Evolutionary conservation across 2,329 filamentous ascomycete species (phyloP).

Genomic region (Colletotrichum chlorophyti): DNA sequence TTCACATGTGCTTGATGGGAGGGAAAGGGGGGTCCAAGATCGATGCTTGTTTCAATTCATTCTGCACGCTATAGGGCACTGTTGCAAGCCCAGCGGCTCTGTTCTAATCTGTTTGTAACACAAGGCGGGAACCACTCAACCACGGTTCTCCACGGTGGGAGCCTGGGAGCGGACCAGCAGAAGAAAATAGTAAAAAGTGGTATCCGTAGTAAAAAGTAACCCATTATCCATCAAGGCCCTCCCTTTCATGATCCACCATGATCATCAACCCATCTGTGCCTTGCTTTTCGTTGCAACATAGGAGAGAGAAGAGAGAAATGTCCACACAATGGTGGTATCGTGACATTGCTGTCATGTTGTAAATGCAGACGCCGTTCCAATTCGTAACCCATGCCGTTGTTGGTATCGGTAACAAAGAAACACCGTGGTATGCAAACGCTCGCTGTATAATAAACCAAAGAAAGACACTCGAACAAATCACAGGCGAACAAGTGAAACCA

Average conservation of each 20-base stretch:
- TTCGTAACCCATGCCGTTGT: constrained; percentile 24
- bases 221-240: constrained; percentile 26
- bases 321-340: constrained; percentile 6
- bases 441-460: constrained; percentile 24
- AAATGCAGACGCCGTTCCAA: background rate
- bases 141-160: constrained; percentile 15
- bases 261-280: background rate
- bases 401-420: constrained; percentile 35
- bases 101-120: constrained; percentile 26
- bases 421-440: constrained; percentile 37
- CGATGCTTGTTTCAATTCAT: constrained; percentile 24
- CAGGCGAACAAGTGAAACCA: constrained; percentile 22
- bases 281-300: constrained; percentile 19
- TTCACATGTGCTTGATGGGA: background rate
- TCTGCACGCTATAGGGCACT: constrained; percentile 11
- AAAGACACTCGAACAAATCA: constrained; percentile 25
- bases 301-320: constrained; percentile 13
- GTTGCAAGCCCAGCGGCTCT: constrained; percentile 10
- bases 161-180: constrained; percentile 26
- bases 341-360: constrained; percentile 27
- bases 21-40: constrained; percentile 9
- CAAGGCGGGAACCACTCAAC: constrained; percentile 27
- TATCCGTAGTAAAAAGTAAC: no score
- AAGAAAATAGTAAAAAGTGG: constrained; percentile 16
- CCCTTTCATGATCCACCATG: constrained; percentile 3